Evolutionary conservation across 2,329 filamentous ascomycete genomes (phyloP), one percentile per base, ranked within the genome.

Genomic region (Xenosphaeropsis pyriputrescens): DNA sequence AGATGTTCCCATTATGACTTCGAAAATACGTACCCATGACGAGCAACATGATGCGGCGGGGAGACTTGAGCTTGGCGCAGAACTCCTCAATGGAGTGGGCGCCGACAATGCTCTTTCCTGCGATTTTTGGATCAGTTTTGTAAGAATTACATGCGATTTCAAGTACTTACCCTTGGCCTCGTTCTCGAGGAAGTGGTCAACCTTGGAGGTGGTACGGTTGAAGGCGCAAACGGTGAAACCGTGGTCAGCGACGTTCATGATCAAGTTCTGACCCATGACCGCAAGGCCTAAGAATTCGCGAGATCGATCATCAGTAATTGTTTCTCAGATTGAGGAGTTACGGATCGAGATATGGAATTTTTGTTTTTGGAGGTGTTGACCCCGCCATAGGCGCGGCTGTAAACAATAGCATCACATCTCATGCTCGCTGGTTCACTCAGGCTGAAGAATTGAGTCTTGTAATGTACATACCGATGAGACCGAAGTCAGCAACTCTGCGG

Each of bases 141-240:
- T 14, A 18, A 11, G 38, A 33, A 32, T 18, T 18, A 6, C 8
- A 9, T 26, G 22, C 22, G 22, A 26, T 29, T 13, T 19, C 8
- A 16, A n/a, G 18, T 15, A 43, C 64, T 52, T 55, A 72, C 70
- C 84, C 74, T 89, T 86, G 61, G 84, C 84, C 68, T 89, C 83
- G 66, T 94, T 89, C 49, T 71, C 79, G 51, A 94, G 68, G 76
- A 94, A 94, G 53, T 73, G 73, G 71, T 96, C 88, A 64, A 98
- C 91, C 79, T 98, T 98, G 66, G 85, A 77, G 53, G 95, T 85
- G 54, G 91, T 98, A 65, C 91, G 84, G 81, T 98, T 98, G 79
- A 83, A 98, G 53, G 89, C 91, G 65, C 89, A 83, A 58, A 98
- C 85, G 60, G 85, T 96, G 77, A 93, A 96, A 58, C 88, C 82